A percentile compares a stretch with the other conserved stretches of the same genome.
These are phyloP conservation scores for Microglena sp. DNA, from an alignment of 139 green algal species.

Conservation along the genomic window DNA sequence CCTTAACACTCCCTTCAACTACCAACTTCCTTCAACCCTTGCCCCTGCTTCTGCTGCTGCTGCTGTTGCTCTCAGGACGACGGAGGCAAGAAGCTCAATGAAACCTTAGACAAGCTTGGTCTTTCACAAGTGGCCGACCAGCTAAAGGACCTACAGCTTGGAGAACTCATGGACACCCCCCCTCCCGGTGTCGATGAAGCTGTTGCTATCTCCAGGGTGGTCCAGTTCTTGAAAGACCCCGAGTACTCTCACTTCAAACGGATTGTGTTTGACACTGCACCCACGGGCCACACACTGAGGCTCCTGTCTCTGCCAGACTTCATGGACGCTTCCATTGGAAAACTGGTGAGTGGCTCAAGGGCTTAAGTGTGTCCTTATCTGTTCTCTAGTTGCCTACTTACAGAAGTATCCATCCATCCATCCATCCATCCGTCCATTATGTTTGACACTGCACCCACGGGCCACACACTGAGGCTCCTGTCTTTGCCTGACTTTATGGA, in stretches of 20 bases:
- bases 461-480: constrained; percentile 84
- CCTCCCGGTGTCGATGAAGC: constrained; percentile 91
- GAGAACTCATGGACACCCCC: constrained; percentile 93
- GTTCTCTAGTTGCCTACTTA: too few species aligned
- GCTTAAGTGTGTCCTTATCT: too few species aligned
- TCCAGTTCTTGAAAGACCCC: constrained; percentile 72
- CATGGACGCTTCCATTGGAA: constrained; percentile 72
- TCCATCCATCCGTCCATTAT: too few species aligned
- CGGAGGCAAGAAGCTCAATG: constrained; percentile 35
- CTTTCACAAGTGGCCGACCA: constrained; percentile 67
- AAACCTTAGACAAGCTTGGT: constrained; percentile 67
- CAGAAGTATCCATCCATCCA: too few species aligned
- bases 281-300: constrained; percentile 93
- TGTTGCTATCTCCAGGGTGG: constrained; percentile 88
- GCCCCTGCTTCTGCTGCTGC: too few species aligned
- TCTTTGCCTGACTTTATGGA: constrained; percentile 81
- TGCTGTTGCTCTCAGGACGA: constrained; percentile 28
- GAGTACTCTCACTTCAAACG: constrained; percentile 82
- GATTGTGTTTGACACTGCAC: constrained; percentile 97
- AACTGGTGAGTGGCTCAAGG: constrained; percentile 35
- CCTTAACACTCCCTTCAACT: too few species aligned
- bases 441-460: constrained; percentile 98
- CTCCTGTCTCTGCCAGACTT: constrained; percentile 95
- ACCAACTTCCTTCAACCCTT: too few species aligned
- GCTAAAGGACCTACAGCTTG: constrained; percentile 73